These are phyloP conservation scores for Talaromyces sp. DNA, from an alignment of 2,329 filamentous ascomycete genomes.

Conservation along the genomic window DNA sequence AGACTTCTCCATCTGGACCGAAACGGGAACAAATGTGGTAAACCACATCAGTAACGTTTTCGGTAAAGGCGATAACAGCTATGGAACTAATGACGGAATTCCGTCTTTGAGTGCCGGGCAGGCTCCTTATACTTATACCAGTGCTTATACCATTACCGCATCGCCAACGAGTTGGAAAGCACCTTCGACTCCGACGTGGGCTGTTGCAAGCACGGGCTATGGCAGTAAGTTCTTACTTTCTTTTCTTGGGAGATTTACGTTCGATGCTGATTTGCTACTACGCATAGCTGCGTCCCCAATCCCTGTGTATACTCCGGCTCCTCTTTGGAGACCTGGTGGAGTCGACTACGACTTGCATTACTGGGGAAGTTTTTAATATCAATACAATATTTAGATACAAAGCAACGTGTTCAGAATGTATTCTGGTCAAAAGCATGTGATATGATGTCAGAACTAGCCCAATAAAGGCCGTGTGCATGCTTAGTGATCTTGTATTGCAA, in stretches of 20 bases:
- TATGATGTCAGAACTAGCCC: not conserved
- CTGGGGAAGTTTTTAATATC: constrained; percentile 27
- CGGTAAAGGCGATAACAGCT: constrained; percentile 29
- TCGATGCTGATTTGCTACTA: not conserved
- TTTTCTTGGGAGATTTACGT: not conserved
- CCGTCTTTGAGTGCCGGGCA: constrained; percentile 14
- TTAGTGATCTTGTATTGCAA: too few relatives aligned
- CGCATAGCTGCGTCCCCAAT: constrained; percentile 26
- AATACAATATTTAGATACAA: not conserved
- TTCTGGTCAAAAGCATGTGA: not conserved
- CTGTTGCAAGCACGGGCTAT: constrained; percentile 31
- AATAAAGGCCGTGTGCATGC: not conserved
- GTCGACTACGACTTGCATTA: constrained; percentile 32
- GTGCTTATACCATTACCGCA: constrained; percentile 29
- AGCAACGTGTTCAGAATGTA: not conserved
- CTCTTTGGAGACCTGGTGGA: constrained; percentile 31
- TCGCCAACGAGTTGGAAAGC: constrained; percentile 28
- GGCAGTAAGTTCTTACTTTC: constrained; percentile 23
- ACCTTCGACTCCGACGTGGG: constrained; percentile 32
- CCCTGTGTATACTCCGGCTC: constrained; percentile 32
- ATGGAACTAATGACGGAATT: constrained; percentile 23
- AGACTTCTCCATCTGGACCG: constrained; percentile 38
- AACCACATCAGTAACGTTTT: constrained; percentile 38
- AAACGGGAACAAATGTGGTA: constrained; percentile 22
- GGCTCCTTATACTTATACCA: constrained; percentile 27